Evolutionary conservation across 495 filamentous ascomycete genomes (phyloP).

Genomic region (Talaromyces trachyspermus): DNA sequence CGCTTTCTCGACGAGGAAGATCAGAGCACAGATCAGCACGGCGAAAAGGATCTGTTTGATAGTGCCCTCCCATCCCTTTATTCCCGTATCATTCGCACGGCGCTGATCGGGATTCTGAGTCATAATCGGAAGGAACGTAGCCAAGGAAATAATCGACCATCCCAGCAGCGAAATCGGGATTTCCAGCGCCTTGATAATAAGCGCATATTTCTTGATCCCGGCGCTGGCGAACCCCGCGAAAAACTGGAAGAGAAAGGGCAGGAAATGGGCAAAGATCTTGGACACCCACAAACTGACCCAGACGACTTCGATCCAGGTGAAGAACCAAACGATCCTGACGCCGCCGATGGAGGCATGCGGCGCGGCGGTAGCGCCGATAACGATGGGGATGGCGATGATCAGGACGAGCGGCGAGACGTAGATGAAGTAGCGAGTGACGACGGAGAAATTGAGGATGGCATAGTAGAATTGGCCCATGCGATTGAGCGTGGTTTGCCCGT

Average conservation of each 20-base stretch:
- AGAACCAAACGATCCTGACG: conserved; percentile 70
- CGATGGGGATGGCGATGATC: conserved; percentile 71
- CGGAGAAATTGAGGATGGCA: conserved; percentile 75
- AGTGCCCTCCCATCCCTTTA: conserved; percentile 48
- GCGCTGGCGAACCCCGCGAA: conserved; percentile 84
- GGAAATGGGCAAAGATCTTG: conserved; percentile 69
- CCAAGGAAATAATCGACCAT: conserved; percentile 73
- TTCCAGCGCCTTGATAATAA: conserved; percentile 70
- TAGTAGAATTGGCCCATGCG: conserved; percentile 82
- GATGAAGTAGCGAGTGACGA: conserved; percentile 80
- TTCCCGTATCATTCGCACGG: conserved; percentile 20
- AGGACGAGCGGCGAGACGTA: conserved; percentile 76
- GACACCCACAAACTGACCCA: conserved; percentile 85
- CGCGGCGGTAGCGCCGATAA: conserved; percentile 57
- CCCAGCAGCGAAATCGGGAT: conserved; percentile 81
- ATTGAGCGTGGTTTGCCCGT: conserved; percentile 59
- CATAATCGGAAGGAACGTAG: conserved; percentile 70
- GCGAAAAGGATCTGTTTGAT: conserved; percentile 70
- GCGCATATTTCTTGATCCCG: conserved; percentile 86
- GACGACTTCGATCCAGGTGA: conserved; percentile 84
- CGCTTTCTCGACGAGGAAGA: conserved; percentile 74
- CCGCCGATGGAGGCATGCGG: conserved; percentile 50
- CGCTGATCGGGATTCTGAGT: conserved; percentile 34
- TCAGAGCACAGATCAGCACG: conserved; percentile 63
- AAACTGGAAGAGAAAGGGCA: conserved; percentile 81